Base-by-base conservation (phyloP, 164 flowering plant genomes). In the Cinnamomum micranthum region DNA sequence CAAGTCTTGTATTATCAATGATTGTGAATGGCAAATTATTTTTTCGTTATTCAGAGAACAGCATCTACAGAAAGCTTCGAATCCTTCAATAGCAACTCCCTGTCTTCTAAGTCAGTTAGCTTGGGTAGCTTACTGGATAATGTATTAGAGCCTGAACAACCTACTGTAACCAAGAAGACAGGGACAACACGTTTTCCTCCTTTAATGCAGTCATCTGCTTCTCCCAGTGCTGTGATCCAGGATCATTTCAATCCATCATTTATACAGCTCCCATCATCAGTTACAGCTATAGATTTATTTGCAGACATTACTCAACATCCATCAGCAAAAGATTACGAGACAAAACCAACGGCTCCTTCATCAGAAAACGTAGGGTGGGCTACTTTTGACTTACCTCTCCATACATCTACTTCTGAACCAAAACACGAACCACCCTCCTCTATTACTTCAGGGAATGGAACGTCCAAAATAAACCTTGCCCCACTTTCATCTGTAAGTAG, bases 291-390 rank as follows among this genome's bases (percentile, higher is more conserved):
- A n/a, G 87, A 86, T 68, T 78, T 85, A 41, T 89, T 89, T 78
- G 69, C 83, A 67, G 86, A 76, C 22, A 47, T 72, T 71, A 62
- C 73, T 35, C 83, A 83, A 78, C 84, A 69, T 7, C 50, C 82
- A 2, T 73, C 60, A 73, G 60, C 82, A 71, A 74, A 74, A 65
- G 20, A 67, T 55, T 75, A 79, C 51, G 81, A 75, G 67, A 78
- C 76, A 50, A 83, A 80, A 71, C 50, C 82, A 11, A 81, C 81
- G 58, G 70, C 51, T 15, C 80, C 86, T 51, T 76, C 70, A 6
- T 79, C 85, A 11, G 80, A 83, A 63, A 85, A 88, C 81, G 94
- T 81, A 81, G 99, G 98, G 76, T 95, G 99, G 99, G 99, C 99
- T 6, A 93, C 98, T 65, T 95, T 95, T 88, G 98, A 95, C 80